phyloP scores from a whole-genome alignment of 1,284 basidiomycete genomes.

The Sanghuangporus weigelae region DNA sequence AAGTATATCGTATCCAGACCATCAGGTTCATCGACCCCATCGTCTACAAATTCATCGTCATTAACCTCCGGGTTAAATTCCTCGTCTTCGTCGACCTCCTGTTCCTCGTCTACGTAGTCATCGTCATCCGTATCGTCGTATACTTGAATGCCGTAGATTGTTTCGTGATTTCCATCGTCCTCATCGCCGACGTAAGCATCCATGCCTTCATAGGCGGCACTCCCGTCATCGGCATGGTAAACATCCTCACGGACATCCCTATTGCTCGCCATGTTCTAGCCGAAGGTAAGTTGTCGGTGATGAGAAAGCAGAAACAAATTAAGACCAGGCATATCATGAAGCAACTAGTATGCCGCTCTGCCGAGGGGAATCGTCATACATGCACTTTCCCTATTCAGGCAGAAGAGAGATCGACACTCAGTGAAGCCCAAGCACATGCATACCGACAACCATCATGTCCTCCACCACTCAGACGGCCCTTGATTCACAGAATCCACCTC shows the following conservation, averaged over 20 bases:
- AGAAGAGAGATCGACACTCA: not conserved
- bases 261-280: not conserved
- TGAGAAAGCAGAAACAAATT: not conserved
- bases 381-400: not conserved
- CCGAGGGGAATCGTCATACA: not conserved
- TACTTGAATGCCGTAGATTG: not conserved
- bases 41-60: conserved; percentile 34
- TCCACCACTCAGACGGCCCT: not conserved
- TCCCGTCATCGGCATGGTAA: conserved; percentile 9
- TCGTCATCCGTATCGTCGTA: conserved; percentile 19
- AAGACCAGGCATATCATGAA: not conserved
- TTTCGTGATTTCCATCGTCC: not conserved
- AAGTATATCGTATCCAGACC: not conserved
- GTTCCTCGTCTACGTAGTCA: conserved; percentile 19
- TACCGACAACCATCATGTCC: not conserved
- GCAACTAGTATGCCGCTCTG: not conserved
- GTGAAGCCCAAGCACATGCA: not conserved
- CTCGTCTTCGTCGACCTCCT: conserved; percentile 18
- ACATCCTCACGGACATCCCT: conserved; percentile 1
- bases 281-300: not conserved
- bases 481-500: not conserved
- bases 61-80: conserved; percentile 30
- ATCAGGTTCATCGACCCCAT: not conserved
- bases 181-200: conserved; percentile 15
- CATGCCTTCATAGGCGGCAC: conserved; percentile 14